phyloP scores from a whole-genome alignment of 2,329 filamentous ascomycete genomes.

The Chaetomiaceae sp. region DNA sequence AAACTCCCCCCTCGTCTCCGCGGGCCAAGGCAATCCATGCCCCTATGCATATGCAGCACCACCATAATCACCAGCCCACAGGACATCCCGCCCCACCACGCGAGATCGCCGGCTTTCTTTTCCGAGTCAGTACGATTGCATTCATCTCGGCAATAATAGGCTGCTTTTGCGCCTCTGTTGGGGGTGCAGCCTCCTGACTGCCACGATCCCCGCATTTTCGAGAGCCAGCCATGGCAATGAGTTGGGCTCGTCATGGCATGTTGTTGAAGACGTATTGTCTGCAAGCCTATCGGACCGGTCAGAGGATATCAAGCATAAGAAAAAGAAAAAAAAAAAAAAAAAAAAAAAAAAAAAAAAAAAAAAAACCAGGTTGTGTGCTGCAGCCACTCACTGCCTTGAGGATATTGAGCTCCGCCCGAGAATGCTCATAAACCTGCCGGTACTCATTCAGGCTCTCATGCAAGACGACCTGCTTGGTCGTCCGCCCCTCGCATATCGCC shows the following conservation, averaged over 20 bases:
- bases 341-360: background rate
- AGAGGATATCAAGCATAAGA: background rate
- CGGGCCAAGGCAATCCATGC: background rate
- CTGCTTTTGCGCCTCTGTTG: background rate
- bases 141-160: constrained; percentile 3
- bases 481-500: constrained; percentile 85
- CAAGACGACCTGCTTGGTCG: constrained; percentile 69
- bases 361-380: background rate
- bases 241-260: constrained; percentile 13
- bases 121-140: background rate
- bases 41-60: background rate
- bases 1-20: background rate
- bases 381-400: constrained; percentile 53
- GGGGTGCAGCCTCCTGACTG: background rate
- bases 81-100: constrained; percentile 5
- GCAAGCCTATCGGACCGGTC: constrained; percentile 40
- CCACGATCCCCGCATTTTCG: constrained; percentile 11
- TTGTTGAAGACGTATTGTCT: constrained; percentile 50
- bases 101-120: background rate
- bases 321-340: constrained; percentile 11
- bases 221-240: background rate
- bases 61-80: background rate
- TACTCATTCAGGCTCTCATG: constrained; percentile 84
- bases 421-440: constrained; percentile 77
- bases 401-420: constrained; percentile 67